Percentiles rank a stretch among this genome's conserved stretches.
phyloP scores from a whole-genome alignment of 176 grass and related monocot species.

The Oropetium thomaeum region DNA sequence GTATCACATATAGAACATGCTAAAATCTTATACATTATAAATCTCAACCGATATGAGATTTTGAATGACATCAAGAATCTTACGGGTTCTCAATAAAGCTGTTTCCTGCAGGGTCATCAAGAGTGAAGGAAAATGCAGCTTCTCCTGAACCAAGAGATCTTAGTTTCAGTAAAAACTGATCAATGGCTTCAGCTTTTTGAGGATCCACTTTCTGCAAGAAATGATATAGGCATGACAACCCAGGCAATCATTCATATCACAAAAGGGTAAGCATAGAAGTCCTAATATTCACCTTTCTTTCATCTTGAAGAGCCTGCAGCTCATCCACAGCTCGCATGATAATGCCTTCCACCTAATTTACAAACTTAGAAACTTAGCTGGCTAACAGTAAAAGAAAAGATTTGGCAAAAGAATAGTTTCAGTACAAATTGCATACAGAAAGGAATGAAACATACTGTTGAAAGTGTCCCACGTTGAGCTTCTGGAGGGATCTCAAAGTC shows the following conservation, averaged over 20 bases:
- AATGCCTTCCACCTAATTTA: constrained; percentile 80
- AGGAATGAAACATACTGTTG: constrained; percentile 55
- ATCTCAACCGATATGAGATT: constrained; percentile 15
- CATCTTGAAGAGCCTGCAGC: constrained; percentile 75
- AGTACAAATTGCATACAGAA: background rate
- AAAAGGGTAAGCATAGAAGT: background rate
- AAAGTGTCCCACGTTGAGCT: constrained; percentile 86
- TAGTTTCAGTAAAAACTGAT: constrained; percentile 81
- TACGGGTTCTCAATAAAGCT: constrained; percentile 95
- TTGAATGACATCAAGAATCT: constrained; percentile 18
- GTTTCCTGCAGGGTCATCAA: constrained; percentile 94
- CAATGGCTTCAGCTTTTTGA: constrained; percentile 83
- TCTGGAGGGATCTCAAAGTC: constrained; percentile 96
- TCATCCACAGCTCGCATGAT: constrained; percentile 73
- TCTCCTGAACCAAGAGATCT: constrained; percentile 68
- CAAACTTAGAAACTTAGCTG: background rate
- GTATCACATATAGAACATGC: background rate
- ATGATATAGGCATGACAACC: background rate
- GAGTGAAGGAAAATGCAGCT: constrained; percentile 70
- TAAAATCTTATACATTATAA: background rate
- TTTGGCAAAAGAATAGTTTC: constrained; percentile 4
- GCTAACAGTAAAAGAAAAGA: background rate
- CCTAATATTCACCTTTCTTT: constrained; percentile 70
- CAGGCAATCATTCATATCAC: background rate
- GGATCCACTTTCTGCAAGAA: constrained; percentile 84